Conservation (phyloP, 2,329 filamentous ascomycete genomes). For the Fusarium sp. region DNA sequence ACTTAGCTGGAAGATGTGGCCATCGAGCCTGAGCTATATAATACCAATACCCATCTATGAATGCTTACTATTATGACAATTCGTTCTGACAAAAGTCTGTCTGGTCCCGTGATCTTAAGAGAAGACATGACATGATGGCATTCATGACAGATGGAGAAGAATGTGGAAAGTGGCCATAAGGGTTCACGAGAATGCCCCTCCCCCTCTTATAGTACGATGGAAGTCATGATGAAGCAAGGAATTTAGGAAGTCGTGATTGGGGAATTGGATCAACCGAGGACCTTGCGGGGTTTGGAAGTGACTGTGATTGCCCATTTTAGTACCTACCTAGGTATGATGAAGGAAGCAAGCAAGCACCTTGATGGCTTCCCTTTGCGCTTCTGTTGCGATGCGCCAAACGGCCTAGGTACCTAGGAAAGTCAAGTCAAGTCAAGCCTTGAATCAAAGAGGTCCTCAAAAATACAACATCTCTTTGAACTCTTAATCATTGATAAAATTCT, state of each 20-base stretch:
- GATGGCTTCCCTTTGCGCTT: slow-evolving; percentile 28
- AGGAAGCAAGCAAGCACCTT: slow-evolving; percentile 30
- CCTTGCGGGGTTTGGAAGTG: slow-evolving; percentile 5
- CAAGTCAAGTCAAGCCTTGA: background rate
- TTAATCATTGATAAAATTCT: background rate
- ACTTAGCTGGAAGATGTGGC: slow-evolving; percentile 27
- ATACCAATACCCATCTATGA: slow-evolving; percentile 33
- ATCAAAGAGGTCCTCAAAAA: slow-evolving; percentile 25
- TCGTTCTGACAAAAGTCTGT: background rate
- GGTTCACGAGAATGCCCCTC: slow-evolving; percentile 35
- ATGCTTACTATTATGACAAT: background rate
- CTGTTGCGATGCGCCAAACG: background rate
- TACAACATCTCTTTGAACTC: background rate
- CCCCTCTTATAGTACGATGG: slow-evolving; percentile 3
- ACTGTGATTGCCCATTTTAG: background rate
- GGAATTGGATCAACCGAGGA: slow-evolving; percentile 9
- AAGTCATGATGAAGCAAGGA: slow-evolving; percentile 26
- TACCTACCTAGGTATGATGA: background rate
- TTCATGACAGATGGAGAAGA: background rate
- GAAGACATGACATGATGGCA: background rate
- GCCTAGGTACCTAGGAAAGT: background rate
- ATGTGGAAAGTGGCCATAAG: slow-evolving; percentile 31
- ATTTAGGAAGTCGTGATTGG: slow-evolving; percentile 23
- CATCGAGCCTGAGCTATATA: slow-evolving; percentile 30
- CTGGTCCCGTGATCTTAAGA: background rate